phyloP scores from a whole-genome alignment of 2,329 filamentous ascomycete species.

The Leptographium procerum region DNA sequence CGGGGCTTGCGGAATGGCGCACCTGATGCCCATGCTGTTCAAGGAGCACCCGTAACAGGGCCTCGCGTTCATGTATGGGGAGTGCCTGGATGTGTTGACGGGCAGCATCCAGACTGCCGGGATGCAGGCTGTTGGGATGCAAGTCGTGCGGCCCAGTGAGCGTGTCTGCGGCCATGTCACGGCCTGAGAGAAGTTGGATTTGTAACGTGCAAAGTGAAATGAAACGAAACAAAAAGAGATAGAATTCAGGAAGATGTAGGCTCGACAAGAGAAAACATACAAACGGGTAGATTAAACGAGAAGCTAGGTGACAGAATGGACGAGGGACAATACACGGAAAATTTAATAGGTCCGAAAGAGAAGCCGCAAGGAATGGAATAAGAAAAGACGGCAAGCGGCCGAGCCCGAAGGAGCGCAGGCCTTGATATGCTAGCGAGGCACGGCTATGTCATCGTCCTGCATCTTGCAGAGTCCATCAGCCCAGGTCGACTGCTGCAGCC shows the following conservation, averaged over 20 bases:
- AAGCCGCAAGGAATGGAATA: not conserved
- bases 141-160: constrained; percentile 1
- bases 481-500: not conserved
- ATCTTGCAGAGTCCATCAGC: not conserved
- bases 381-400: not conserved
- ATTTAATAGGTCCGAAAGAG: not conserved
- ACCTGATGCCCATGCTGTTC: constrained; percentile 17
- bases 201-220: no score
- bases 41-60: constrained; percentile 20
- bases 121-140: not conserved
- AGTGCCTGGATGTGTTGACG: constrained; percentile 22
- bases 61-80: constrained; percentile 20
- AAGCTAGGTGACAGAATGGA: not conserved
- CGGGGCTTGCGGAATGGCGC: constrained; percentile 21
- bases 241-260: not conserved
- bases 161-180: constrained; percentile 2
- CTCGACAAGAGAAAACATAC: no score
- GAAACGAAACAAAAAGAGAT: not conserved
- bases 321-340: not conserved
- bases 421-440: not conserved
- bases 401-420: not conserved
- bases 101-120: constrained; percentile 17
- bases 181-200: not conserved
- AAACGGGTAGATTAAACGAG: no score
- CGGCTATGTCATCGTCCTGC: not conserved